Base-by-base conservation (phyloP, 2,329 filamentous ascomycete genomes). In the Ascochyta rabiei region DNA sequence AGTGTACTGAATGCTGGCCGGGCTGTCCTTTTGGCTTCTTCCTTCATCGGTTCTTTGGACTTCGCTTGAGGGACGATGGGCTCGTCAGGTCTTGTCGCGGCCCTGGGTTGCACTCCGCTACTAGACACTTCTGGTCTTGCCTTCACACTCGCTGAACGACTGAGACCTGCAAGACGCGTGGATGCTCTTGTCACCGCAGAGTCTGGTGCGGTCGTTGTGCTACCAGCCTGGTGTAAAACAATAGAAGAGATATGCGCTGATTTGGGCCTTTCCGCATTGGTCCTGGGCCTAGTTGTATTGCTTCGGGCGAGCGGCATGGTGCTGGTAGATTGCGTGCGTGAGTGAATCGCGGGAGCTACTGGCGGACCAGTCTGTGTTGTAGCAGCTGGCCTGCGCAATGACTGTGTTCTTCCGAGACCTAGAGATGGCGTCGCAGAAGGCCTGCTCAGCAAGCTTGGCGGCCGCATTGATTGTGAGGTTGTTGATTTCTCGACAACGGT, bases 1-100 rank as follows among this genome's bases (percentile, higher is more conserved):
- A 76, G 50, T 1, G 73, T 77, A 15, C 66, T 70, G 46, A 77
- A 77, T 1, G 70, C 70, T 31, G 74, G 74, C 19, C 69, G 65
- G 31, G 47, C 53, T 28, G 47, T 55, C 41, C 65, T 70, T 43
- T 62, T 67, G 2, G 57, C 30, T 19, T 69, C 71, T 37, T 71
- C 68, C 18, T 59, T 64, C 6, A 23, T 30, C 26, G 45, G 40
- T 18, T 67, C 67, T 42, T 59, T 62, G 18, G 60, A 63, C 53
- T 54, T 60, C 38, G 56, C 31, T 35, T 64, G 59, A 7, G 55
- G 28, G 7, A 47, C 44, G 8, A 45, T 19, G 44, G 44, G 28
- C 23, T 66, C 62, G 39, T 63, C 60, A 23, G 59, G 16, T 37
- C 48, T 62, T 15, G 53, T n/a, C 13, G 46, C 49, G 34, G 56